These are phyloP conservation scores for Chaetomidium leptoderma DNA, from an alignment of 495 filamentous ascomycete genomes.

Conservation along the genomic window DNA sequence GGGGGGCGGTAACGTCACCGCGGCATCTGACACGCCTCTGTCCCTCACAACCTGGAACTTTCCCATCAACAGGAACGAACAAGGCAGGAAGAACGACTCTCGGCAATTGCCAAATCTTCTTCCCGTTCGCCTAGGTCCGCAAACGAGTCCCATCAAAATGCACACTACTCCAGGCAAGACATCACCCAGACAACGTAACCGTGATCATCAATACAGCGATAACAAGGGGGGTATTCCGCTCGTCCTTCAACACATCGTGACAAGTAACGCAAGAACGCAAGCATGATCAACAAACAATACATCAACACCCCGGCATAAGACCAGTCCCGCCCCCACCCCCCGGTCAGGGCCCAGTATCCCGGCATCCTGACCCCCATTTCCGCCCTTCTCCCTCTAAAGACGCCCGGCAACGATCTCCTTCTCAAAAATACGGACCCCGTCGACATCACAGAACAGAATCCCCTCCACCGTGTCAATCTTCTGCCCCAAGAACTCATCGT, in stretches of 20 bases:
- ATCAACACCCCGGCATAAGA: neutral
- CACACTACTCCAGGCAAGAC: too few relatives aligned
- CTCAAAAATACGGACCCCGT: slow-evolving; percentile 47
- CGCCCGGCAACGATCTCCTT: slow-evolving; percentile 45
- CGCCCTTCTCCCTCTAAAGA: slow-evolving; percentile 20
- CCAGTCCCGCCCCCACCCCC: neutral
- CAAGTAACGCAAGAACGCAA: neutral
- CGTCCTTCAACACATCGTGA: neutral
- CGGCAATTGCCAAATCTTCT: too few relatives aligned
- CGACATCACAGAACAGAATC: slow-evolving; percentile 45
- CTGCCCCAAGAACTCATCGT: slow-evolving; percentile 12
- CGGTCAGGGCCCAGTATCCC: neutral
- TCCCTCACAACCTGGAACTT: too few relatives aligned
- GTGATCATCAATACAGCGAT: neutral
- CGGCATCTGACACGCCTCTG: too few relatives aligned
- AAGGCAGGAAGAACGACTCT: too few relatives aligned
- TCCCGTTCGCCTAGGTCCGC: too few relatives aligned
- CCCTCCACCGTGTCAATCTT: slow-evolving; percentile 39
- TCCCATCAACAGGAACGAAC: too few relatives aligned
- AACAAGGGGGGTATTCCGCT: slow-evolving; percentile 2
- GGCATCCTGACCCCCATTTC: neutral
- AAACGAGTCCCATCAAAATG: too few relatives aligned
- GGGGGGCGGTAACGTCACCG: too few relatives aligned
- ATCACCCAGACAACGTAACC: neutral
- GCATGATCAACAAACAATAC: neutral